Base-by-base conservation (phyloP, 2,329 filamentous ascomycete genomes). In the Fusarium buharicum region DNA sequence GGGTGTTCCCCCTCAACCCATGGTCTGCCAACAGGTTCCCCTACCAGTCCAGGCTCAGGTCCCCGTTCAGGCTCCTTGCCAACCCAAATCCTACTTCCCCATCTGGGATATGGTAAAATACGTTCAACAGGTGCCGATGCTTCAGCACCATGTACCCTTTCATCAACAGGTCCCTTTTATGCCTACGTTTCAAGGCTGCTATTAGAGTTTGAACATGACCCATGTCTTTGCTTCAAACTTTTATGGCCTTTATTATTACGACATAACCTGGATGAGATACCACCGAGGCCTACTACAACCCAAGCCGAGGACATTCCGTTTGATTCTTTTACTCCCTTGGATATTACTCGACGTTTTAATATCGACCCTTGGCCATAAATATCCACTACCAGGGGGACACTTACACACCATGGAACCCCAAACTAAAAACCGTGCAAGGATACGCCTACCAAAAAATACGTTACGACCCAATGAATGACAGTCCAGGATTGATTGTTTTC, bases 61-160 rank as follows among this genome's bases (percentile, higher is more conserved):
- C 40, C 74, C 76, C 18, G 70, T 76, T 44, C 73, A 75, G 60
- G 71, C 71, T 50, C 68, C 71, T 47, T 81, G 78, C 66, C 73
- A 74, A 55, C 76, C 80, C 49, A 84, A 83, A 67, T 81, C 82
- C 43, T 78, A 77, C 64, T 77, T 82, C 53, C 79, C 80, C 9
- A 77, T 82, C 52, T 83, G 81, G 81, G 82, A 83, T 57, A 74
- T 84, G 70, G 77, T 84, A 52, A 81, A 81, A 73, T 83, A 84
- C 72, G 79, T 81, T 58, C 81, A 81, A 70, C 80, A 81, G 56
- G 73, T 76, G 46, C 79, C 81, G 20, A 77, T 77, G 44, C 75
- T 82, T 34, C 82, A 83, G 61, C 78, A 82, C 53, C 77, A 81
- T 55, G 74, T 80, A 44, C 77, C 81, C 20, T 84, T 85, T 54